These are phyloP conservation scores for Chrysanthemum makinoi DNA, from an alignment of 129 eudicot species.

Conservation along the genomic window DNA sequence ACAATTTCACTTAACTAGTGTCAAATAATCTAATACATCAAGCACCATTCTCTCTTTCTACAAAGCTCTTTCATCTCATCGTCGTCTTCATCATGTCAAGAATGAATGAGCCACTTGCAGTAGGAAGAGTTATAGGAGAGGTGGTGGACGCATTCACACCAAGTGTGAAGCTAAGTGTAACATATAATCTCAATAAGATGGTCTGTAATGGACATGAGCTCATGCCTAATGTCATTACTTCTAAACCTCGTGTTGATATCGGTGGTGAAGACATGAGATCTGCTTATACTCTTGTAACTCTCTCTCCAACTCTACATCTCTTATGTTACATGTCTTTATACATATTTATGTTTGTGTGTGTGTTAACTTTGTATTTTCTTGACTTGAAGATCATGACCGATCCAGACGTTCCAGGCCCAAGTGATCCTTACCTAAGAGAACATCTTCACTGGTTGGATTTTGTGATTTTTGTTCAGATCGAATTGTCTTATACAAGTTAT, in stretches of 20 bases:
- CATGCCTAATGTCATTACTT: constrained; percentile 60
- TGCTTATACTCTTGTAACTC: constrained; percentile 78
- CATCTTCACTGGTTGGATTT: constrained; percentile 70
- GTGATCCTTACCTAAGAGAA: constrained; percentile 67
- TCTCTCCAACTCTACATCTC: constrained; percentile 10
- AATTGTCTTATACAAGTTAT: not conserved
- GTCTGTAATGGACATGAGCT: constrained; percentile 95
- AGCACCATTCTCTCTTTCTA: not conserved
- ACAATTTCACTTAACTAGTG: constrained; percentile 24
- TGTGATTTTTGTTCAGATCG: not conserved
- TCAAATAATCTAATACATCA: not conserved
- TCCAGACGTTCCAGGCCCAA: constrained; percentile 73
- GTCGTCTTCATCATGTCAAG: constrained; percentile 31
- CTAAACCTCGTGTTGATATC: constrained; percentile 72
- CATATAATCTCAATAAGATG: constrained; percentile 54
- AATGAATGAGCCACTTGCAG: constrained; percentile 41
- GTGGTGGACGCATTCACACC: constrained; percentile 77
- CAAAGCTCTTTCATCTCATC: not conserved
- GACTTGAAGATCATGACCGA: constrained; percentile 56
- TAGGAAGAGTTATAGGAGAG: constrained; percentile 89
- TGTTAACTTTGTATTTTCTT: constrained; percentile 1
- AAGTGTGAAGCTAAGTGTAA: constrained; percentile 67
- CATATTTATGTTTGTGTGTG: not conserved
- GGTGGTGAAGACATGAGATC: constrained; percentile 95
- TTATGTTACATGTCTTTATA: not conserved